Evolutionary conservation across 345 rosid genomes (phyloP).

Genomic region (Trapa incisa): DNA sequence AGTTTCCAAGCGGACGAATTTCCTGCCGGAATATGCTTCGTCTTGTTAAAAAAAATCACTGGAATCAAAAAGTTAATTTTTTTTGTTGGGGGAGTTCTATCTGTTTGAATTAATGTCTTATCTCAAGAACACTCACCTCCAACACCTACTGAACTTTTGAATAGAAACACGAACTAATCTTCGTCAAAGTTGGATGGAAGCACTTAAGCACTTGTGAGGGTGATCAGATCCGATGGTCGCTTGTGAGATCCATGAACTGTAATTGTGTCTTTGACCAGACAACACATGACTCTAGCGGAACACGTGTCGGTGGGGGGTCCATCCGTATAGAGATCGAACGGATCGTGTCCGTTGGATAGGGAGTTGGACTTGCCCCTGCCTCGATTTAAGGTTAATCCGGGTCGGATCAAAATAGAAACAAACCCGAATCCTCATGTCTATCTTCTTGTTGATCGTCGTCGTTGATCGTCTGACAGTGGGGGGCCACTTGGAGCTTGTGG

Average conservation of each 20-base stretch:
- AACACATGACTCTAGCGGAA: not conserved
- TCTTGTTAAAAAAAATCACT: not conserved
- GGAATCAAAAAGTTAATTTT: not conserved
- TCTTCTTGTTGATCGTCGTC: no score
- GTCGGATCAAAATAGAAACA: no score
- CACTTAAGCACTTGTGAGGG: no score
- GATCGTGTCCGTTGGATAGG: not conserved
- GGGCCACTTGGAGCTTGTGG: no score
- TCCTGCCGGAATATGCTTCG: not conserved
- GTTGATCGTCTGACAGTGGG: no score
- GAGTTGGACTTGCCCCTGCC: not conserved
- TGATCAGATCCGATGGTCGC: not conserved
- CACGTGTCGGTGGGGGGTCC: not conserved
- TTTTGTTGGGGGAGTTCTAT: not conserved
- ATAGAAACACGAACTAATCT: not conserved
- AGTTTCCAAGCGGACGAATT: not conserved
- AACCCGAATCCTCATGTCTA: no score
- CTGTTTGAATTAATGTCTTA: no score
- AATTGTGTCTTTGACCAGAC: not conserved
- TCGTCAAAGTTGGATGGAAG: not conserved
- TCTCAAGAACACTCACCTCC: no score
- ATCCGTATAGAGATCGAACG: not conserved
- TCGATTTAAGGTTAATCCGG: no score
- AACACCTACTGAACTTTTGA: no score
- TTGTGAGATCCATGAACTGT: no score